Evolutionary conservation across 2,329 filamentous ascomycete species (phyloP), one percentile per base, ranked within the genome.

Genomic region (Fusarium poae): DNA sequence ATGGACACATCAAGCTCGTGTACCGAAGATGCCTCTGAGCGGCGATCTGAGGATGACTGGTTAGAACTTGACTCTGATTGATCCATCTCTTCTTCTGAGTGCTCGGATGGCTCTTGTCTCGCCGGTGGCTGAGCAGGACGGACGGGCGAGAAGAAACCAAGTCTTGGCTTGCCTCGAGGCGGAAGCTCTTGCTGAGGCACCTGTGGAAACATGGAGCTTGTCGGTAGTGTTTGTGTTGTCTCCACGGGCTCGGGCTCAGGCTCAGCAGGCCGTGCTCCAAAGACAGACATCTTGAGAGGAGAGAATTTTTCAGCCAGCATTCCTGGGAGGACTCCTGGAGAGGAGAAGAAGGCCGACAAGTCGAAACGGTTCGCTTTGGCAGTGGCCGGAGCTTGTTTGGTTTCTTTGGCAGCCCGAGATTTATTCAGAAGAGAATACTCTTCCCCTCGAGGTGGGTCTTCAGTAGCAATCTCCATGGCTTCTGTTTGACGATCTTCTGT

Each of bases 341-440:
- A 88, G 0, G 86, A 89, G 72, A 89, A 89, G 74, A 88, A 89
- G 10, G 81, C 79, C 8, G 84, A 81, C 3, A 88, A 77, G 53
- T 88, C 83, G 53, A 85, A 82, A 23, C 77, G 77, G 37, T 72
- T 78, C 9, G 75, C 65, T 51, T 78, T 78, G 12, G 68, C 69
- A 5, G 74, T 73, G 37, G 71, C 60, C 3, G 73, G 65, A 5
- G 65, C 57, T 9, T 68, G 69, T 32, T 62, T 53, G 13, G 48
- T 37, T 34, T 57, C 54, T 70, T 59, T 66, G 10, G 25, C 30
- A 16, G 45, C 52, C 39, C 62, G 60, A 40, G 67, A 73, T 42
- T 79, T 78, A 2, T 80, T 75, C 1, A 87, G 73, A 63, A 85
- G 74, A 1, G 84, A 85, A 65, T 80, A 83, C 30, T 84, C 83